Conservation (phyloP, 352 stramenopile genomes). For the Hyaloperonospora brassicae region DNA sequence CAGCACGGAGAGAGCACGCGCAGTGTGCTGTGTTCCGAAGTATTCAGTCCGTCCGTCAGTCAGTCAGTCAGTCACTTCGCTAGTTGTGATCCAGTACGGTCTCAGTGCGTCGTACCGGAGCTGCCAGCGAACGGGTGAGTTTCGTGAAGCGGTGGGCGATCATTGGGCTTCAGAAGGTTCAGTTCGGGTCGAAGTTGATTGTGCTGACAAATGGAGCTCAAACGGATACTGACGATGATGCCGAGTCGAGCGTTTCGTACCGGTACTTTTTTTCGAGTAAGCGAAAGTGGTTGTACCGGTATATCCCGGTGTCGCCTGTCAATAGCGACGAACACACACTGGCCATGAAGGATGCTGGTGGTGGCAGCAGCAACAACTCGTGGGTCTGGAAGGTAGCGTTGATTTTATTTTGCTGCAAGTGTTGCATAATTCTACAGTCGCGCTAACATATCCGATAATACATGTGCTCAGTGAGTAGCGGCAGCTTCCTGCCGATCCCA, state of each 20-base stretch:
- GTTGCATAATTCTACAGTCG: conserved; percentile 29
- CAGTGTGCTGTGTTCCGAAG: too few species aligned
- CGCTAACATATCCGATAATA: conserved; percentile 25
- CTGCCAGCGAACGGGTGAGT: conserved; percentile 19
- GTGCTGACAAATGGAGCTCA: background rate
- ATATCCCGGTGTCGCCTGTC: too few species aligned
- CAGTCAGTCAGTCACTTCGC: too few species aligned
- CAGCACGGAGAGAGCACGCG: conserved; percentile 14
- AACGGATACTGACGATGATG: background rate
- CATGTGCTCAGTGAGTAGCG: conserved; percentile 12
- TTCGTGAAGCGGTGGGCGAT: conserved; percentile 21
- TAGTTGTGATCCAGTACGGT: too few species aligned
- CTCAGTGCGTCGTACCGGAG: conserved; percentile 12
- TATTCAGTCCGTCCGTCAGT: too few species aligned
- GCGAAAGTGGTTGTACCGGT: too few species aligned
- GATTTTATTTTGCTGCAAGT: conserved; percentile 32
- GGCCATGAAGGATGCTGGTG: background rate
- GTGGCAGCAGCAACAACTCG: background rate
- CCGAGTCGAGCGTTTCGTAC: background rate
- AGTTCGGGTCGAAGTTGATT: too few species aligned
- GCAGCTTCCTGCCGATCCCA: conserved; percentile 34
- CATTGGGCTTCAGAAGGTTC: conserved; percentile 10
- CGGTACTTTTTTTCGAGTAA: too few species aligned
- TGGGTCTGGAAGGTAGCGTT: conserved; percentile 16
- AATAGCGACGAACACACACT: too few species aligned